Evolutionary conservation across 2,329 filamentous ascomycete species (phyloP), one percentile per base, ranked within the genome.

Genomic region (Fonsecaea erecta): DNA sequence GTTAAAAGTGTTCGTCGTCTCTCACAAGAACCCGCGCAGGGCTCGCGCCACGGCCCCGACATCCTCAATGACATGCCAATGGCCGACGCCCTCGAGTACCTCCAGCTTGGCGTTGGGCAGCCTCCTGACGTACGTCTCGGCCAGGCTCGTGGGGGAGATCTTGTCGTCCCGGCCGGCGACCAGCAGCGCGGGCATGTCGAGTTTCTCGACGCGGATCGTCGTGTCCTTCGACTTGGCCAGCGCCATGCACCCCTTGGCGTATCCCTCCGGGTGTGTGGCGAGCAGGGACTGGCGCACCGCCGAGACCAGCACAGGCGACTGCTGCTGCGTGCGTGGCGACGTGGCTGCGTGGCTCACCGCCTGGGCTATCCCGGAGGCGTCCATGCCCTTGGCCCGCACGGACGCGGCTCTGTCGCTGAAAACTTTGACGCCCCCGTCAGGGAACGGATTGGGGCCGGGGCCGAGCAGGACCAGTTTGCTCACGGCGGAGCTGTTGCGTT

Each of bases 41-140:
- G 72, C 76, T 8, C 70, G 60, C 28, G 70, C 67, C 43, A 80
- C 74, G 11, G 73, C 77, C n/a, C 75, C 70, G 3, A 77, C 35
- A 70, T 84, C 77, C 72, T 85, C 83, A 69, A 82, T 82, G 2
- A 81, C 70, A 74, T 81, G 79, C 82, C 83, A 85, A 71, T 84
- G 80, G 0, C 82, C 82, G 3, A 81, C 77, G 11, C 74, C 73
- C 14, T 75, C 52, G 53, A 85, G 63, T 0, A 81, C 73, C 11
- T 73, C 62, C 3, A 79, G 55, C 2, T 69, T 69, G 7, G 63
- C 63, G n/a, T 70, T 71, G 1, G 72, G 66, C 32, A 79, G 74
- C 43, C 68, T 68, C 5, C 37, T 48, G 2, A 35, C 43, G n/a
- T 68, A 58, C 28, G 74, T 2, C 8, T 37, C 35, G 35, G 35